Percentiles rank a stretch among this genome's conserved stretches.
These are phyloP conservation scores for Cercospora nicotianae DNA, from an alignment of 2,329 filamentous ascomycete species.

Conservation along the genomic window DNA sequence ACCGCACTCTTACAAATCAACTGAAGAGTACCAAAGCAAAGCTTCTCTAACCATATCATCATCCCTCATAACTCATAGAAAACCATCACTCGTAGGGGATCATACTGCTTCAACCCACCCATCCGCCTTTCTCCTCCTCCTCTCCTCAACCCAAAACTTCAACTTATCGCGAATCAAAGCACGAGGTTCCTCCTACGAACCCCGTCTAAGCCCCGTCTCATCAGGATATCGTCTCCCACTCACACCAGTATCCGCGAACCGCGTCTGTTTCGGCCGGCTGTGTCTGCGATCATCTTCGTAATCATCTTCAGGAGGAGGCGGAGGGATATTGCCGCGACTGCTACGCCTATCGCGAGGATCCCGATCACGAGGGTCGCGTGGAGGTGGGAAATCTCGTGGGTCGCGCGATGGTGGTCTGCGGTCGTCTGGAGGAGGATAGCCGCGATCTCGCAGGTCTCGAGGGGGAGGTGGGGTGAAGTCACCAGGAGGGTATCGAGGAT, in stretches of 20 bases:
- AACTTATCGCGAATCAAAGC: constrained; percentile 11
- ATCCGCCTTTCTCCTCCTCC: neutral
- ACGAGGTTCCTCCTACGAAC: constrained; percentile 12
- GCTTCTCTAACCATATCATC: neutral
- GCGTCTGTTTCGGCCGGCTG: constrained; percentile 18
- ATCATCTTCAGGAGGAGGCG: constrained; percentile 13
- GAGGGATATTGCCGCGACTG: constrained; percentile 6
- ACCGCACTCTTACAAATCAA: too few relatives aligned
- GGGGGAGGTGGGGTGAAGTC: constrained; percentile 10
- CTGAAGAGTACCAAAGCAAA: neutral
- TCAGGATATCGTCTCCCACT: constrained; percentile 20
- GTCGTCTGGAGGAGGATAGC: constrained; percentile 11
- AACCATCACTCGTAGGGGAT: neutral
- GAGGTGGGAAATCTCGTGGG: constrained; percentile 9
- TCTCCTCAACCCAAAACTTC: constrained; percentile 5
- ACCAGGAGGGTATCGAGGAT: constrained; percentile 9
- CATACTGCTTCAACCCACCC: neutral
- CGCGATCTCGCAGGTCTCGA: constrained; percentile 12
- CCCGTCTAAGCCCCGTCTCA: constrained; percentile 13
- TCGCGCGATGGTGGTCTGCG: constrained; percentile 12
- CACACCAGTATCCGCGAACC: constrained; percentile 19
- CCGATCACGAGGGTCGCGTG: constrained; percentile 10
- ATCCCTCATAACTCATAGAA: neutral
- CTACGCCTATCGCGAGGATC: constrained; percentile 16
- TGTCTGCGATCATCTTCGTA: constrained; percentile 18